Percentiles rank a stretch among this genome's conserved stretches.
Evolutionary conservation across 2,329 filamentous ascomycete genomes (phyloP).

Genomic region (Diaporthe helianthi): DNA sequence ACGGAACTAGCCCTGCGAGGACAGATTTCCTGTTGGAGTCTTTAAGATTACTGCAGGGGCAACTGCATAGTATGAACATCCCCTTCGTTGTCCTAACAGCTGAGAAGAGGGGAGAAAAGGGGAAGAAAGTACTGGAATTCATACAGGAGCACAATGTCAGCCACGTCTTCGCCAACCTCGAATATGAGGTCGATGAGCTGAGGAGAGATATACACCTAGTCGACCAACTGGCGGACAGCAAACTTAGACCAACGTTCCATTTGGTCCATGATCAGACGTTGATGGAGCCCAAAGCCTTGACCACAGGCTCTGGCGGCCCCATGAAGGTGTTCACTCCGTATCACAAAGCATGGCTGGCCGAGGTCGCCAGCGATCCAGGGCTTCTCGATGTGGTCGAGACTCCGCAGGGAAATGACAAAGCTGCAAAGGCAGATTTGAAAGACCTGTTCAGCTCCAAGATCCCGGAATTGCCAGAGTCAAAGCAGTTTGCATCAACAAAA

Average conservation of each 20-base stretch:
- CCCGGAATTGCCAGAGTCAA: conserved; percentile 42
- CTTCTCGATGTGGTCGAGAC: conserved; percentile 49
- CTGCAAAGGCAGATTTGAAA: conserved; percentile 39
- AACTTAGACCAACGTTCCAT: conserved; percentile 28
- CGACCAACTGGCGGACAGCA: conserved; percentile 28
- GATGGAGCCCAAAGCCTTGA: conserved; percentile 35
- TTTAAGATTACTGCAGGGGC: conserved; percentile 35
- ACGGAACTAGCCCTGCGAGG: conserved; percentile 38
- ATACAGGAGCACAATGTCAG: conserved; percentile 35
- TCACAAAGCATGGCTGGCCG: conserved; percentile 43
- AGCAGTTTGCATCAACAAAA: conserved; percentile 43
- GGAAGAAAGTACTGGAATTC: conserved; percentile 33
- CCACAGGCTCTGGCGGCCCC: conserved; percentile 36
- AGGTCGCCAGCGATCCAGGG: conserved; percentile 54
- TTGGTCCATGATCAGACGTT: conserved; percentile 39
- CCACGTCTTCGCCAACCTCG: conserved; percentile 39
- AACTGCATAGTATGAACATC: conserved; percentile 36
- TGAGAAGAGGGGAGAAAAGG: conserved; percentile 35
- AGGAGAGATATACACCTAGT: conserved; percentile 38
- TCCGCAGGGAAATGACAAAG: conserved; percentile 44
- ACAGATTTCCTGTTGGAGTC: conserved; percentile 39
- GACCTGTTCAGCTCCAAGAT: conserved; percentile 41
- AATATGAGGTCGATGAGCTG: conserved; percentile 41
- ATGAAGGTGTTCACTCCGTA: conserved; percentile 40
- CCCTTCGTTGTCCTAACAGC: conserved; percentile 38